Conservation (phyloP, 2,329 filamentous ascomycete genomes). For the Raffaelea ambrosiae region DNA sequence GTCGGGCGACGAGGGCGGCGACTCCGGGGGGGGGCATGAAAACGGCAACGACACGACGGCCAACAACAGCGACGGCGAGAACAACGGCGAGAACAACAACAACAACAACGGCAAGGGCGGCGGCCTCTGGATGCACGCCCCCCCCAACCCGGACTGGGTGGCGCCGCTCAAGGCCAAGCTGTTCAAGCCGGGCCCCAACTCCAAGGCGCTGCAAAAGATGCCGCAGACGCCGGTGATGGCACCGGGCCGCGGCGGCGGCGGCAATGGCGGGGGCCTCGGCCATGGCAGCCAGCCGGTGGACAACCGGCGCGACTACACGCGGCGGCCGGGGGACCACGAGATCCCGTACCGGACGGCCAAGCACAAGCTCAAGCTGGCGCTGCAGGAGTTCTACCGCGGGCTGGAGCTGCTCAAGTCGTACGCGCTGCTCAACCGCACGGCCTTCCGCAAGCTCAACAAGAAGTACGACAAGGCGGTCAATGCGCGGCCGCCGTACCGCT, state of each 20-base stretch:
- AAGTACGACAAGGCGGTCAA: constrained; percentile 93
- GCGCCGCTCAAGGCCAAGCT: constrained; percentile 45
- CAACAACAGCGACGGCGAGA: constrained; percentile 14
- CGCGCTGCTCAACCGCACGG: constrained; percentile 79
- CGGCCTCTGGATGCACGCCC: too few relatives aligned
- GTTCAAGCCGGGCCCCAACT: constrained; percentile 51
- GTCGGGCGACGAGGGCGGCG: constrained; percentile 1
- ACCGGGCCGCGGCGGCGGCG: constrained; percentile 2
- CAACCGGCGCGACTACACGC: constrained; percentile 39
- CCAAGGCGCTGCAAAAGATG: constrained; percentile 50
- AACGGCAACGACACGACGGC: constrained; percentile 15
- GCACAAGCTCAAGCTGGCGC: constrained; percentile 78
- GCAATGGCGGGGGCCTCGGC: constrained; percentile 5
- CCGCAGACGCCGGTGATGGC: constrained; percentile 38
- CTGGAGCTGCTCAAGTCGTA: constrained; percentile 90
- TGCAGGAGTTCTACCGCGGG: constrained; percentile 89
- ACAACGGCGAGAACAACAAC: constrained; percentile 12
- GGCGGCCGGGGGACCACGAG: constrained; percentile 40
- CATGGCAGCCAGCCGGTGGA: too few relatives aligned
- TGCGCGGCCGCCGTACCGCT: constrained; percentile 66
- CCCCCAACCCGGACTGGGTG: constrained; percentile 37
- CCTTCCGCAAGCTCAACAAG: constrained; percentile 96
- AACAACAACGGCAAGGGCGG: too few relatives aligned
- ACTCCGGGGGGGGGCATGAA: not conserved
- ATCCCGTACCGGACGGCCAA: constrained; percentile 85